Evolutionary conservation across 1,284 basidiomycete genomes (phyloP), one percentile per base, ranked within the genome.

Genomic region (Exsudoporus floridanus): DNA sequence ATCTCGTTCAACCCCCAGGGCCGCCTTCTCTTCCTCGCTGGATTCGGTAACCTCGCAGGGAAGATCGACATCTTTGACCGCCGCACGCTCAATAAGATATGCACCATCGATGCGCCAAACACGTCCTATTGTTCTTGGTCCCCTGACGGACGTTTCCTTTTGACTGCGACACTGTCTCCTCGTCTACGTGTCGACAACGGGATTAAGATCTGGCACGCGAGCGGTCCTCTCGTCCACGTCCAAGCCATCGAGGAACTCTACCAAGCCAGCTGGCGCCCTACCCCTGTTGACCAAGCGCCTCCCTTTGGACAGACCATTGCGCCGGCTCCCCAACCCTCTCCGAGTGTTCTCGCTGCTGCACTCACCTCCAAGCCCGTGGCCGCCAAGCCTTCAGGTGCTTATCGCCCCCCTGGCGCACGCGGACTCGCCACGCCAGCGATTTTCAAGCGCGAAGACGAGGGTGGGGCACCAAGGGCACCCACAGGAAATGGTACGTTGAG

Each of bases 161-260:
- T 99, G 61, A 98, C 95, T 2, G 94, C 94, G 1, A 98, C 94
- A 0, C 81, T 98, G 28, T 94, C 91, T 16, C 96, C 97, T 1
- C 84, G 97, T 30, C 74, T 99, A 49, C 86, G 97, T 36, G 97
- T 99, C 49, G 96, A 99, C 74, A 98, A 98, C 64, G 94, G 96
- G 2, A 86, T 98, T 71, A 94, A 94, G 73, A 81, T 99, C 55
- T 98, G 91, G 90, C 94, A 98, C 72, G 94, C 91, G 70, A 83
- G 86, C 0, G 95, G 96, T 9, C 78, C 86, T 6, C 81, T 99
- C 21, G 70, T 98, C 31, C 92, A 96, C 58, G 74, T 88, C 9
- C 88, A 94, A 62, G 65, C 75, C 49, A 73, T 84, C 47, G 90
- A 95, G 16, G 92, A 96, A 67, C 78, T 94, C n/a, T 96, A 96